Conservation (phyloP, 2,329 filamentous ascomycete genomes). For the Aspergillus calidoustus region DNA sequence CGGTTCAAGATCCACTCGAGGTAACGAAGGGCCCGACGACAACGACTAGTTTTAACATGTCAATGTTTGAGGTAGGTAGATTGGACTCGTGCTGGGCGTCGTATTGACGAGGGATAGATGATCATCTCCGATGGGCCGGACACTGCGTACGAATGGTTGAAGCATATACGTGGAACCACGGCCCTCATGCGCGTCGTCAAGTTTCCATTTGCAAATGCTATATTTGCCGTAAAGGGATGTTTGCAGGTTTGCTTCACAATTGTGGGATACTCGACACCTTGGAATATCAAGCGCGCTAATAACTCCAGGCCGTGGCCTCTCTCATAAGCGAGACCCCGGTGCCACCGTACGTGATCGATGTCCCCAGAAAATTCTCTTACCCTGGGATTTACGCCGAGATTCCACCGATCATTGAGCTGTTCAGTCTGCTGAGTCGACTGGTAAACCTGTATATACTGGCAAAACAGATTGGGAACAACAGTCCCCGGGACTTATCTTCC, state of each 20-base stretch:
- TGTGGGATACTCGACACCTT: not conserved
- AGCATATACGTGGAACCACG: not conserved
- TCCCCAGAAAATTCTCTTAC: not conserved
- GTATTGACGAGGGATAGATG: not conserved
- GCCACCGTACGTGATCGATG: not conserved
- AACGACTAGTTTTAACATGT: constrained; percentile 4
- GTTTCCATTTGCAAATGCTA: not conserved
- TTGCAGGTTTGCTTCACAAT: constrained; percentile 1
- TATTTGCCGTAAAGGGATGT: not conserved
- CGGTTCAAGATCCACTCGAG: not conserved
- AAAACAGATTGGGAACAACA: not conserved
- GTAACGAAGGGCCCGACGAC: not conserved
- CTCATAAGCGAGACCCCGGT: not conserved
- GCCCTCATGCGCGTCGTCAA: not conserved
- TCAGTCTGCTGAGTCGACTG: not conserved
- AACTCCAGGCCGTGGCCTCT: not conserved
- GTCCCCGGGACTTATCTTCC: not conserved
- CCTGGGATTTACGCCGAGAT: not conserved
- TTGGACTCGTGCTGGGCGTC: too few species aligned
- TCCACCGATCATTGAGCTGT: not conserved
- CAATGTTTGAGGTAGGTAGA: constrained; percentile 4
- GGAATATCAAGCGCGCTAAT: not conserved
- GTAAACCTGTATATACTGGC: not conserved
- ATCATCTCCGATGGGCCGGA: not conserved
- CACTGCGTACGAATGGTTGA: not conserved